Conservation (phyloP, 116 monocot species). For the Papilionanthe hybrid region DNA sequence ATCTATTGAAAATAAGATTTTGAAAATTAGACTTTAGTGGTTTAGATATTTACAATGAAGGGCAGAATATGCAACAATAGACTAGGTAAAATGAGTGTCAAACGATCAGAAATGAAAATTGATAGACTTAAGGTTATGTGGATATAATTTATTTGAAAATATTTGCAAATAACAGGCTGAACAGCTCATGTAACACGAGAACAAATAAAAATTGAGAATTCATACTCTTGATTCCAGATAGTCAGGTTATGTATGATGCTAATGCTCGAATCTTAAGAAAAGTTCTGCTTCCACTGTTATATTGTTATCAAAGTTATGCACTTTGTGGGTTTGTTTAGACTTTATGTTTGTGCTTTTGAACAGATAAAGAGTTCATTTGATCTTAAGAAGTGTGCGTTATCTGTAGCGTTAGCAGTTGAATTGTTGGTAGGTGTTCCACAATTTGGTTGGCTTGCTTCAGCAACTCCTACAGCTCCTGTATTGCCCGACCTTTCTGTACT, state of each 20-base stretch:
- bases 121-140: no score
- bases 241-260: no score
- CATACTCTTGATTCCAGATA: no score
- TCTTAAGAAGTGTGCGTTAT: constrained; percentile 61
- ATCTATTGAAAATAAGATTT: no score
- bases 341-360: constrained; percentile 9
- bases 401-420: constrained; percentile 65
- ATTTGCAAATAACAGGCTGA: background rate
- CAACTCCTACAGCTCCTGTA: constrained; percentile 35
- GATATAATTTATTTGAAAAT: background rate
- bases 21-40: no score
- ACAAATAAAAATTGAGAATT: no score
- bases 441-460: constrained; percentile 44
- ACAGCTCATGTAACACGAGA: background rate
- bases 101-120: no score
- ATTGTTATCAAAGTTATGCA: background rate
- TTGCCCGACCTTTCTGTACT: constrained; percentile 83
- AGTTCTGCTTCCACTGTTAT: background rate
- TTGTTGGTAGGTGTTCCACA: constrained; percentile 39
- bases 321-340: background rate
- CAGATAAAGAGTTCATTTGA: constrained; percentile 48
- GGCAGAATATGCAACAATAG: background rate
- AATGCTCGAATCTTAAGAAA: background rate
- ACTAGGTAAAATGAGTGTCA: background rate
- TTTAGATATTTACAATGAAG: background rate